Conservation (phyloP, 2,329 filamentous ascomycete genomes). For the Monosporascus sp. region DNA sequence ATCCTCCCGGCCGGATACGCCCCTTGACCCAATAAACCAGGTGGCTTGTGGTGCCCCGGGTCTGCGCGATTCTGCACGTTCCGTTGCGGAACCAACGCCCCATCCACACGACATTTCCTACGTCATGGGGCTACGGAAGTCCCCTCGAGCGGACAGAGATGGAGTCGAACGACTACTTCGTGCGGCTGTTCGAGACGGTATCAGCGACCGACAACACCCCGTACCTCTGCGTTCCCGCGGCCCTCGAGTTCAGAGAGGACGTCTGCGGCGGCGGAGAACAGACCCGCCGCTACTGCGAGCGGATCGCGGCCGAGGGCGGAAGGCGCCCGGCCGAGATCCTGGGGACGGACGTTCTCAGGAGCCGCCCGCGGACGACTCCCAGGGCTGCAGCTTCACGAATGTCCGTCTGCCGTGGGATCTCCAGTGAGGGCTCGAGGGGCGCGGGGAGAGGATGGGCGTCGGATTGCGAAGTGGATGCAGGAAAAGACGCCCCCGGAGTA, state of each 20-base stretch:
- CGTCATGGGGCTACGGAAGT: conserved; percentile 58
- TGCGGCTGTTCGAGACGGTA: conserved; percentile 56
- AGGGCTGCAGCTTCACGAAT: too few relatives aligned
- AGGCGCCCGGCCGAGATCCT: conserved; percentile 47
- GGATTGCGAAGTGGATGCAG: conserved; percentile 21
- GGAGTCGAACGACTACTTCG: conserved; percentile 42
- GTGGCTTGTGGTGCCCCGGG: conserved; percentile 66
- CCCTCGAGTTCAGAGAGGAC: conserved; percentile 53
- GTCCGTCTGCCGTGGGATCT: too few relatives aligned
- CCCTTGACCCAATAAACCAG: conserved; percentile 1
- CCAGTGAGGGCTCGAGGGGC: conserved; percentile 22
- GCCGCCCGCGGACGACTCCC: too few relatives aligned
- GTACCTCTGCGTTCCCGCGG: conserved; percentile 54
- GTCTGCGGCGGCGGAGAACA: conserved; percentile 55
- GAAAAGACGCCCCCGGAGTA: conserved; percentile 33
- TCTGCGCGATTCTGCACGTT: conserved; percentile 63
- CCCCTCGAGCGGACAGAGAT: neutral
- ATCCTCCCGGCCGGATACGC: neutral
- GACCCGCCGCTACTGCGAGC: conserved; percentile 51
- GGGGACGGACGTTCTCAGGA: conserved; percentile 37
- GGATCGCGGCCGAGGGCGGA: conserved; percentile 49
- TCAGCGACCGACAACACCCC: conserved; percentile 58
- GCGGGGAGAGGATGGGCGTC: neutral
- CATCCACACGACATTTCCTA: conserved; percentile 61
- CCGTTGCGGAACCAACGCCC: conserved; percentile 57